Base-by-base conservation (phyloP, 768 basidiomycete genomes). In the Auriscalpium vulgare region DNA sequence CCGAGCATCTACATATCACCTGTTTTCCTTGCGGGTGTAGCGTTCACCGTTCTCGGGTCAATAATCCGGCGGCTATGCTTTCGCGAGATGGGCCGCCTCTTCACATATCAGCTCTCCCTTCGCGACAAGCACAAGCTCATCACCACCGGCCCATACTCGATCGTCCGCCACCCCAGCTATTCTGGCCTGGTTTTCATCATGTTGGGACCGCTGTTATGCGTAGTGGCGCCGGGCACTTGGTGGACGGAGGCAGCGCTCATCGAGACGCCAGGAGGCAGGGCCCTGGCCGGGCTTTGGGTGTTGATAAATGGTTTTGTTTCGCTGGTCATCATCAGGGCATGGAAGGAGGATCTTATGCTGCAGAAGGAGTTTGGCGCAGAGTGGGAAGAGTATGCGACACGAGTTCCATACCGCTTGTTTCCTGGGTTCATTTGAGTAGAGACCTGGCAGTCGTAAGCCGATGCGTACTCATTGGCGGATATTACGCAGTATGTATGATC, bases 131-230 rank as follows among this genome's bases (percentile, higher is more conserved):
- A 66, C 53, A 53, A 36, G 19, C 59, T 66, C 44, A 46, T 66
- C 46, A 61, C 54, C 7, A 29, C 44, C 9, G 62, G 64, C 11
- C 62, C 64, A 10, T 65, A 66, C 51, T 54, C 57, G 7, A 37
- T 65, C 45, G 62, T 66, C 16, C 65, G 63, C 14, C 63, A 65
- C n/a, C 64, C 64, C 45, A 14, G 51, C 56, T 59, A 59, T 59
- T 56, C 54, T 21, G 34, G 14, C 43, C 43, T 44, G 43, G 3
- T 44, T 5, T 44, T 44, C 4, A 44, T 29, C 29, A 29, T 29
- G 29, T 29, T 29, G 29, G 29, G 29, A 5, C 29, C 29, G 29
- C 29, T 29, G 29, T 29, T 29, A 29, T 29, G 29, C 29, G 29
- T 29, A 29, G 29, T 29, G 29, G 29, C 29, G 29, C 29, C 29